Conservation (phyloP, 2,329 filamentous ascomycete genomes). For the Trichophyton benhamiae region DNA sequence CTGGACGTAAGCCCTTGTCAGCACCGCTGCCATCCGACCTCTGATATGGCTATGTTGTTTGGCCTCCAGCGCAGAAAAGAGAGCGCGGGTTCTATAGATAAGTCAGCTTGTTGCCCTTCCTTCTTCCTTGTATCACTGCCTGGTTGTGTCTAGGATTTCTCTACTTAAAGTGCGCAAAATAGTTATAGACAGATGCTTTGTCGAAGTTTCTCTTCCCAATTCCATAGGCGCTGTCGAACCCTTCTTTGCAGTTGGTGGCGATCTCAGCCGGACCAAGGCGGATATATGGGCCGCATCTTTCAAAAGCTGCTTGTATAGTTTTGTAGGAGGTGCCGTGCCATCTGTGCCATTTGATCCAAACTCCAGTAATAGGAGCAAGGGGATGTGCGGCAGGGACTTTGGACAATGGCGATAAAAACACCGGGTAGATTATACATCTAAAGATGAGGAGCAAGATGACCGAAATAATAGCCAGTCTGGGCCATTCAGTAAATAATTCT, state of each 20-base stretch:
- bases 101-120: background rate
- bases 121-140: background rate
- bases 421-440: background rate
- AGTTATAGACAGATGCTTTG: conserved; percentile 44
- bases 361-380: conserved; percentile 7
- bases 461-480: background rate
- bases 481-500: background rate
- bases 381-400: conserved; percentile 8
- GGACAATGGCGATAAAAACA: conserved; percentile 8
- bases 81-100: background rate
- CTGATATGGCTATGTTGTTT: background rate
- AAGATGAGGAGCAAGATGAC: background rate
- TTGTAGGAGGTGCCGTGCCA: conserved; percentile 7
- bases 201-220: conserved; percentile 50
- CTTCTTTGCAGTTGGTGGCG: conserved; percentile 8
- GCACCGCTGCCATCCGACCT: background rate
- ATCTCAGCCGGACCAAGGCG: conserved; percentile 9
- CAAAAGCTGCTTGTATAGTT: conserved; percentile 4
- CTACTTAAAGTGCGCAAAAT: background rate
- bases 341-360: conserved; percentile 10
- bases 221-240: conserved; percentile 7
- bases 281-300: conserved; percentile 7
- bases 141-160: background rate
- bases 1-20: background rate
- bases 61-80: background rate